phyloP scores from a whole-genome alignment of 768 basidiomycete genomes.

The Suillus subaureus region DNA sequence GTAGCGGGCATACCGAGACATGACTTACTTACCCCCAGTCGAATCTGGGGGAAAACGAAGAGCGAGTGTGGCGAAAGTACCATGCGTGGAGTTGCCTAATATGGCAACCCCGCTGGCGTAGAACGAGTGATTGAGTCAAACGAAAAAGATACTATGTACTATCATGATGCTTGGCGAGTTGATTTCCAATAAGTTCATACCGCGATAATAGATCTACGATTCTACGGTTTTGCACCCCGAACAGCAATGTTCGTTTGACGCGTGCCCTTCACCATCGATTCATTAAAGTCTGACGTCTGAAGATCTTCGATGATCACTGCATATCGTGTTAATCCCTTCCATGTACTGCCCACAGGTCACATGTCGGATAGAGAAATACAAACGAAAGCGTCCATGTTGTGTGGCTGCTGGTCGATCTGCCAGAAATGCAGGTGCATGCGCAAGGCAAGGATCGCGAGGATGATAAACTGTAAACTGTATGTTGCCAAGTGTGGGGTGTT shows the following conservation, averaged over 20 bases:
- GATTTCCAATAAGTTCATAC: no score
- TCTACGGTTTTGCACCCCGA: not conserved
- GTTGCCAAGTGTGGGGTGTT: not conserved
- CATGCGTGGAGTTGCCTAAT: no score
- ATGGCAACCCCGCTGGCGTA: no score
- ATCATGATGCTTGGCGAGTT: no score
- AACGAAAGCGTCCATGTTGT: not conserved
- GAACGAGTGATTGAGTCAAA: no score
- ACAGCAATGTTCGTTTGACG: not conserved
- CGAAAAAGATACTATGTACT: no score
- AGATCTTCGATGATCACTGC: not conserved
- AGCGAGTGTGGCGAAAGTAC: no score
- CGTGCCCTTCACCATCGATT: not conserved
- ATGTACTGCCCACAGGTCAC: not conserved
- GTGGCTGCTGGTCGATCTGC: not conserved
- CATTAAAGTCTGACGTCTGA: not conserved
- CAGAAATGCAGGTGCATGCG: conserved; percentile 3
- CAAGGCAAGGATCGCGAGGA: not conserved
- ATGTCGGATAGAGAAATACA: not conserved
- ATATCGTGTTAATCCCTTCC: not conserved
- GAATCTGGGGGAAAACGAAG: no score
- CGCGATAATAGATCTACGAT: not conserved
- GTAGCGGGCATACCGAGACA: no score
- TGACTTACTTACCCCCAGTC: no score
- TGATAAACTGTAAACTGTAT: not conserved